These are phyloP conservation scores for Moniliophthora roreri DNA, from an alignment of 1,284 basidiomycete species.

Conservation along the genomic window DNA sequence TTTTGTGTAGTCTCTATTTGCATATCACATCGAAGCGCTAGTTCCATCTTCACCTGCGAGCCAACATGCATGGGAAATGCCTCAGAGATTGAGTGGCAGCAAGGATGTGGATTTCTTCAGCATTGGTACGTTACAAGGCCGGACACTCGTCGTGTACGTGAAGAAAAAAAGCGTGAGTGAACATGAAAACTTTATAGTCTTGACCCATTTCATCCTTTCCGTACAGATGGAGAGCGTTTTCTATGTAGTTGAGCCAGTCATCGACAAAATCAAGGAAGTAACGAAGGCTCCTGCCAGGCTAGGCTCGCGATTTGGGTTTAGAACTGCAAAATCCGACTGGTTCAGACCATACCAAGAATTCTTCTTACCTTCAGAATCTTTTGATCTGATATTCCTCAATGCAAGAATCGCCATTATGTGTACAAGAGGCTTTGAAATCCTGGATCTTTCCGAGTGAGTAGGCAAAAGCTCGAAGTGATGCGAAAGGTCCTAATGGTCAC, in stretches of 20 bases:
- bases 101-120: constrained; percentile 95
- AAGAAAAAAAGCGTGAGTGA: constrained; percentile 85
- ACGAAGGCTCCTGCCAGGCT: constrained; percentile 58
- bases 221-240: constrained; percentile 83
- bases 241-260: constrained; percentile 89
- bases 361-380: constrained; percentile 88
- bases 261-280: constrained; percentile 79
- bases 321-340: constrained; percentile 83
- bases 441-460: constrained; percentile 86
- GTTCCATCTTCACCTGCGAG: constrained; percentile 81
- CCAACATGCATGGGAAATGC: constrained; percentile 63
- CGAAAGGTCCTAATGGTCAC: not conserved
- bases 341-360: constrained; percentile 91
- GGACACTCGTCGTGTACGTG: constrained; percentile 92
- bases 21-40: constrained; percentile 93
- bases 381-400: constrained; percentile 87
- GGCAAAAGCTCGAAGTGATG: not conserved
- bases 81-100: constrained; percentile 86
- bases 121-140: constrained; percentile 80
- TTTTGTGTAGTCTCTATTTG: constrained; percentile 60
- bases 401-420: constrained; percentile 90
- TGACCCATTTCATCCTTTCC: not conserved
- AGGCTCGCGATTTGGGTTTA: constrained; percentile 67
- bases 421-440: constrained; percentile 94
- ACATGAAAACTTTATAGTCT: not conserved